Base-by-base conservation (phyloP, 371 early-diverging fungal genomes). In the Sanchytrium tribonematis region DNA sequence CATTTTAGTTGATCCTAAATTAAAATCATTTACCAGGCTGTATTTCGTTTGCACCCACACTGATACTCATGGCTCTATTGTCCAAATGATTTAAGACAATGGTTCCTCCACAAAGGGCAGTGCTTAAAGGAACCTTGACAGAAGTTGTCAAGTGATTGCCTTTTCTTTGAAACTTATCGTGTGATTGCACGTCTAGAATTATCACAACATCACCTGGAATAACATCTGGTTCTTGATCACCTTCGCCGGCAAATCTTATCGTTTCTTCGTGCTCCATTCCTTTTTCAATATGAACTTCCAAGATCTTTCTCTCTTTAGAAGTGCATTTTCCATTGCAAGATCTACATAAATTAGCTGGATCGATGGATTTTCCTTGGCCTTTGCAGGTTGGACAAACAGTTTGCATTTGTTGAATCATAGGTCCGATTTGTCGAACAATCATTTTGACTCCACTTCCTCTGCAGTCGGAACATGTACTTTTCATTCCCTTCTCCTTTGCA, bases 381-480 rank as follows among this genome's bases (percentile, higher is more conserved):
- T 82, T 82, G 75, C 97, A 97, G 68, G 82, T 85, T 22, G 81
- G 80, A 82, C 97, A 97, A 65, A 88, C 83, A 76, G 89, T 87
- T 77, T 94, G 94, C 78, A 93, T 85, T 80, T 93, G 95, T 81
- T 97, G 97, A 89, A 94, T 93, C 30, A 93, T 93, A 70, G 93
- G 93, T 30, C 96, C 96, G 80, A 95, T 86, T 78, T 93, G 96
- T 68, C 94, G 82, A 73, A 90, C 82, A 31, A 85, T 84, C 29
- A 93, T 76, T 74, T 84, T 84, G 72, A 92, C 81, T 72, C 98
- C 98, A 70, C 86, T 85, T 31, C 97, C 97, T 66, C 85, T 78
- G 80, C 97, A 97, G 29, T 80, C 79, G 29, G 74, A 67, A 77
- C 97, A 97, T 69, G 82, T 81, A 88, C 83, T 81, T 17, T 95